Evolutionary conservation across 2,329 filamentous ascomycete species (phyloP).

Genomic region (Camillea tinctor): DNA sequence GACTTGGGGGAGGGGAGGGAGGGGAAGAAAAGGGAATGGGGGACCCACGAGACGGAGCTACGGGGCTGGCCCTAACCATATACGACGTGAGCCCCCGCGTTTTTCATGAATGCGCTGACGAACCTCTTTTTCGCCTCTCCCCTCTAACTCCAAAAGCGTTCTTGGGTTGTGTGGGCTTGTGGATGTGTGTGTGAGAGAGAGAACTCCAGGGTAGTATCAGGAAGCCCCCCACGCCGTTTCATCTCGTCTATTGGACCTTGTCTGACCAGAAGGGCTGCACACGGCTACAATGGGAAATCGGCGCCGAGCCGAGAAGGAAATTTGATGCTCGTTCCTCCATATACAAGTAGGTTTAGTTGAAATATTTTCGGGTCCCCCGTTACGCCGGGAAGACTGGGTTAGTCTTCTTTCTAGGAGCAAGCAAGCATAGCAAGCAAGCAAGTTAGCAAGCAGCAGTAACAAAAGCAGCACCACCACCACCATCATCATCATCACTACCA

Average conservation of each 20-base stretch:
- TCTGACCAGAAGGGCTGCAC: slow-evolving; percentile 15
- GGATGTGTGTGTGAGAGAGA: neutral
- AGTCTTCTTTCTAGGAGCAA: neutral
- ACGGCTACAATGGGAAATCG: slow-evolving; percentile 23
- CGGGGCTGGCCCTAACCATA: neutral
- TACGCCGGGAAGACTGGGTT: neutral
- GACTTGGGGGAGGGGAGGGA: neutral
- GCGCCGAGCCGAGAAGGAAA: slow-evolving; percentile 9
- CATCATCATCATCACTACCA: no score
- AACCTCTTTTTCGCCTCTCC: neutral
- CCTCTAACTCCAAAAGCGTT: no score
- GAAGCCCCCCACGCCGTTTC: slow-evolving; percentile 23
- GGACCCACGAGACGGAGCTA: neutral
- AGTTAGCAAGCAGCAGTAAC: no score
- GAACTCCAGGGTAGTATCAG: slow-evolving; percentile 16
- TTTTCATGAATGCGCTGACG: neutral
- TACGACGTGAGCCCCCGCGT: neutral
- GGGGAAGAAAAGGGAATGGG: no score
- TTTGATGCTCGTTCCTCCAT: slow-evolving; percentile 6
- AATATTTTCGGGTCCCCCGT: neutral
- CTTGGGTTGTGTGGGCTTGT: neutral
- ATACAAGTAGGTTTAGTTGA: neutral
- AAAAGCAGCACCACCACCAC: no score
- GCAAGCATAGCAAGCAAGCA: no score
- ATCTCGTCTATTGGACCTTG: slow-evolving; percentile 21